Conservation (phyloP, 1,284 basidiomycete genomes). For the Sporisorium sorghi region DNA sequence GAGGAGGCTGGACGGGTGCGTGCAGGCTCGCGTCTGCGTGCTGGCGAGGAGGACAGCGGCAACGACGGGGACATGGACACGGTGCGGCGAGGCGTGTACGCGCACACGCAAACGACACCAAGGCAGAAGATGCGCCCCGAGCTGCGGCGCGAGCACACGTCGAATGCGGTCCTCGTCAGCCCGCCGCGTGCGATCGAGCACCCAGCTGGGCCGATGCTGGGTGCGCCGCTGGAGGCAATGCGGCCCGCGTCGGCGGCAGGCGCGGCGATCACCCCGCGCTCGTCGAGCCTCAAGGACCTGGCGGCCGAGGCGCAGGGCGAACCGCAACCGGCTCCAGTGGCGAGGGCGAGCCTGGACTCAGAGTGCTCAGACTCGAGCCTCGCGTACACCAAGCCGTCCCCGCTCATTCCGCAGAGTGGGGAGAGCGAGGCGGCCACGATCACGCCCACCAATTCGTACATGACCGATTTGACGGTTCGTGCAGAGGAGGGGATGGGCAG, state of each 20-base stretch:
- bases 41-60: slow-evolving; percentile 16
- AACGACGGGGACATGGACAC: neutral
- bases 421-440: slow-evolving; percentile 13
- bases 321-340: neutral
- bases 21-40: slow-evolving; percentile 17
- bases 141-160: slow-evolving; percentile 37
- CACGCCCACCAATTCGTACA: slow-evolving; percentile 47
- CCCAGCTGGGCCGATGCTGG: neutral
- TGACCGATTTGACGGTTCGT: slow-evolving; percentile 14
- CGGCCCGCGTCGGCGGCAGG: slow-evolving; percentile 10
- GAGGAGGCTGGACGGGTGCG: slow-evolving; percentile 1
- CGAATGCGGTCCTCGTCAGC: slow-evolving; percentile 31
- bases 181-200: slow-evolving; percentile 12
- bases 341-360: slow-evolving; percentile 22
- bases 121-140: slow-evolving; percentile 27
- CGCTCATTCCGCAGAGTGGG: slow-evolving; percentile 8
- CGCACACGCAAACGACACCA: slow-evolving; percentile 26
- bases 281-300: slow-evolving; percentile 38
- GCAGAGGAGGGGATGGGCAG: neutral
- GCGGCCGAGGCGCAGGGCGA: slow-evolving; percentile 10
- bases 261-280: slow-evolving; percentile 33
- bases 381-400: slow-evolving; percentile 47
- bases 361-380: slow-evolving; percentile 33
- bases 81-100: slow-evolving; percentile 5
- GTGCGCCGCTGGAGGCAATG: neutral